These are phyloP conservation scores for Chlorella sp. DNA, from an alignment of 139 green algal genomes.

Conservation along the genomic window DNA sequence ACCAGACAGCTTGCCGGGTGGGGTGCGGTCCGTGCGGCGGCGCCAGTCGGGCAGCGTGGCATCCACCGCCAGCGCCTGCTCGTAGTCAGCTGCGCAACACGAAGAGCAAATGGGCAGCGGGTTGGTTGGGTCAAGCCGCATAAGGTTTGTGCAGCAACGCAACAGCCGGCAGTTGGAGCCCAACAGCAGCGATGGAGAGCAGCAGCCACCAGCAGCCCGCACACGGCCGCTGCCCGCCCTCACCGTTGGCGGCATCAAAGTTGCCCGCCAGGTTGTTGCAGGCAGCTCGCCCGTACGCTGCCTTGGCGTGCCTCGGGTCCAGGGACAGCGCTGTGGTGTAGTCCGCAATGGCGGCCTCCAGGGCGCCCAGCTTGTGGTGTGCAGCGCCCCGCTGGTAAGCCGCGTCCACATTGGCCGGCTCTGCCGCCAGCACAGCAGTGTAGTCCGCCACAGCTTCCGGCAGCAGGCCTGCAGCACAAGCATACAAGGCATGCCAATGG, in stretches of 20 bases:
- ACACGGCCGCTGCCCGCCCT: not conserved
- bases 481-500: not conserved
- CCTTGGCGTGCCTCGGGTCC: conserved; percentile 79
- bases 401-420: conserved; percentile 71
- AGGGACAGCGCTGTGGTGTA: conserved; percentile 70
- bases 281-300: conserved; percentile 71
- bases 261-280: conserved; percentile 78
- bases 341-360: conserved; percentile 73
- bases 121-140: not conserved
- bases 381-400: conserved; percentile 70
- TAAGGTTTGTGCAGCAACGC: not conserved
- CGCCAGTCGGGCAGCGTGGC: not conserved
- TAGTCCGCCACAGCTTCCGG: conserved; percentile 53
- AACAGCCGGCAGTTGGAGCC: too few relatives aligned
- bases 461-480: not conserved
- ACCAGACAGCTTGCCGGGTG: not conserved
- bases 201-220: not conserved
- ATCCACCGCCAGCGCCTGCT: conserved; percentile 21
- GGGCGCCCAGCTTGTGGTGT: conserved; percentile 54
- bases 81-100: conserved; percentile 13
- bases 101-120: not conserved
- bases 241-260: conserved; percentile 76
- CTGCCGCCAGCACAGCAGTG: conserved; percentile 55
- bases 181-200: not conserved
- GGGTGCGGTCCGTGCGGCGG: not conserved